Base-by-base conservation (phyloP, 2,329 filamentous ascomycete genomes). In the Penicillium verrucosum region DNA sequence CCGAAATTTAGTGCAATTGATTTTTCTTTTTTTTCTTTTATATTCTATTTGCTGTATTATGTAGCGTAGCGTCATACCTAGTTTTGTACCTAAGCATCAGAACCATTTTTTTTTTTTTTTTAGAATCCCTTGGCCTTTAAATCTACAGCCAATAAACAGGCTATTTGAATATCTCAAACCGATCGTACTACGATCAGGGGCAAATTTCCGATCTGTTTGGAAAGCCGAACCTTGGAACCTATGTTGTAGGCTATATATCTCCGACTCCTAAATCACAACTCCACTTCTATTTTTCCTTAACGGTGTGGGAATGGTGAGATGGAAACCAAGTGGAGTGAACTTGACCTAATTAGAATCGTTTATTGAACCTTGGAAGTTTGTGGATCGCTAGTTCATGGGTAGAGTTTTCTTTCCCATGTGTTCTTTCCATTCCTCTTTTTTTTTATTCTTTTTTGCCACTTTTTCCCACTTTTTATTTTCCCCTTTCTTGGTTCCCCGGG, bases 241-340 rank as follows among this genome's bases (percentile, higher is more conserved):
- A 5, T 8, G 21, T 32, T 25, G 36, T 43, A 5, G 34, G 27
- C 32, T 32, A 45, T 43, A 56, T 52, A 46, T 56, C 54, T 52
- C 54, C 54, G 54, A 52, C 40, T 43, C 21, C 23, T 11, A 42
- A 42, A 42, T 40, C 25, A 4, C 8, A 27, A 38, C 59, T 61
- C 63, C 64, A 62, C 61, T 32, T 32, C 29, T 11, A 54, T n/a
- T 10, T 29, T 14, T 58, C 59, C 57, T 61, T 61, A 66, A 66
- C 63, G 61, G 64, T 56, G 61, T 60, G 60, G 60, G 63, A 66
- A 64, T 57, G 58, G 58, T 55, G 54, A 53, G 34, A 45, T 56
- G 51, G 43, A 50, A 59, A 56, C 40, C 21, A 41, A 57, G 63
- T 62, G 64, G 60, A 56, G 55, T 21, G 8, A 18, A 25, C 54